Conservation (phyloP, 176 grass and related monocot species). For the Cymbopogon citratus region DNA sequence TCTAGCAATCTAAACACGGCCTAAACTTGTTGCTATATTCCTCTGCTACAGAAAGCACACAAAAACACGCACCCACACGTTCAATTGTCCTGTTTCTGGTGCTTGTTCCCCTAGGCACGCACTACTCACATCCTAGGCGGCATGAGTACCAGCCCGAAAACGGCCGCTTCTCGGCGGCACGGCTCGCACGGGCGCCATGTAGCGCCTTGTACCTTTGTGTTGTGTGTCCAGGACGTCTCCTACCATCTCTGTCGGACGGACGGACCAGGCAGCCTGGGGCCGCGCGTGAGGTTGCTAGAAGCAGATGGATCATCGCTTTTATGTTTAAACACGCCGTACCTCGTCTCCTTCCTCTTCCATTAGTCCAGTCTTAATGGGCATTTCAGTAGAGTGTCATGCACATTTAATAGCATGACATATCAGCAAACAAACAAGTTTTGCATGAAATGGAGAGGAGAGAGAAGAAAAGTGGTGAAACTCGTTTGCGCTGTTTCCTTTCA, state of each 20-base stretch:
- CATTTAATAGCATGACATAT: too few relatives aligned
- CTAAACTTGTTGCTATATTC: too few relatives aligned
- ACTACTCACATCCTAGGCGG: background rate
- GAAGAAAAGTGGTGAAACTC: too few relatives aligned
- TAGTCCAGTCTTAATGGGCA: too few relatives aligned
- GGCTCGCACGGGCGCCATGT: background rate
- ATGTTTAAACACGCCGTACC: conserved; percentile 7
- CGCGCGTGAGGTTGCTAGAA: background rate
- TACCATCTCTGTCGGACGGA: background rate
- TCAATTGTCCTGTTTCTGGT: background rate
- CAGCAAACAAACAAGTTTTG: too few relatives aligned
- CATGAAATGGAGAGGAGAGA: too few relatives aligned
- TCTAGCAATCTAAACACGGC: too few relatives aligned
- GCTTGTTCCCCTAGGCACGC: background rate
- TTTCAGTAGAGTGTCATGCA: too few relatives aligned
- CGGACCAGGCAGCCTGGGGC: background rate
- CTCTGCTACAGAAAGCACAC: background rate
- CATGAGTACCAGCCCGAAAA: background rate
- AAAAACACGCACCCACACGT: background rate
- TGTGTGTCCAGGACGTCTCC: too few relatives aligned
- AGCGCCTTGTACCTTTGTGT: conserved; percentile 4
- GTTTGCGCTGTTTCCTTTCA: too few relatives aligned
- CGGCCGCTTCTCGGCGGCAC: conserved; percentile 23
- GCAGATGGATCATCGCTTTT: conserved; percentile 11
- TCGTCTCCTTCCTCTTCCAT: background rate